Conservation (phyloP, 116 monocot genomes). For the Papilionanthe hybrid region DNA sequence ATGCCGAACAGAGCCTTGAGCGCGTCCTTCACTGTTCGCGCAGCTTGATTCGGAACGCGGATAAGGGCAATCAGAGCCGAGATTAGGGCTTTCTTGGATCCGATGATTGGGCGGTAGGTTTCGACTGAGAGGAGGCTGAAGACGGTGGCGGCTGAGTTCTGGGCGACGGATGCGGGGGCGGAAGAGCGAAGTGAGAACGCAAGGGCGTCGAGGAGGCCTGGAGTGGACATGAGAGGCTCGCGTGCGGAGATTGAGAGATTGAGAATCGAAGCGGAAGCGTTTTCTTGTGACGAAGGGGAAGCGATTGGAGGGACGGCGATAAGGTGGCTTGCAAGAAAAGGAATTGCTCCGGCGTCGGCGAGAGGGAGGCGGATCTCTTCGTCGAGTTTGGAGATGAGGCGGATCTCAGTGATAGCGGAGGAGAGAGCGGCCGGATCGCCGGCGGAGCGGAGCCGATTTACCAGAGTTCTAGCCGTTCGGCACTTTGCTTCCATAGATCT, state of each 20-base stretch:
- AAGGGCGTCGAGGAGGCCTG: conserved; percentile 54
- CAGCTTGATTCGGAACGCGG: conserved; percentile 10
- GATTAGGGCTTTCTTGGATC: conserved; percentile 34
- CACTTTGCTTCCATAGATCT: conserved; percentile 46
- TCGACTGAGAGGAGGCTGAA: conserved; percentile 74
- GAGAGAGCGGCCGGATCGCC: conserved; percentile 12
- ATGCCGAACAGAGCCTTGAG: conserved; percentile 71
- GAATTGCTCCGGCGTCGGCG: conserved; percentile 39
- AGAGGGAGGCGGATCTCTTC: conserved; percentile 35
- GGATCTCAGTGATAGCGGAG: conserved; percentile 43
- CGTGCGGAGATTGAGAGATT: conserved; percentile 60
- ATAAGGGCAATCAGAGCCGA: conserved; percentile 37
- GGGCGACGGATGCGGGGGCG: conserved; percentile 22
- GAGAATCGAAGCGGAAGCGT: conserved; percentile 63
- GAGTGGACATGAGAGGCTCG: conserved; percentile 60
- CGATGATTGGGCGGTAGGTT: conserved; percentile 59
- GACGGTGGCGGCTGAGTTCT: conserved; percentile 59
- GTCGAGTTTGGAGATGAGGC: conserved; percentile 61
- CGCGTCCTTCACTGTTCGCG: conserved; percentile 58
- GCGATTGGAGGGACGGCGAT: not conserved
- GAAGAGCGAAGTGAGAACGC: conserved; percentile 26
- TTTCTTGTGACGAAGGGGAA: conserved; percentile 19
- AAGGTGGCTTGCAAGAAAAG: conserved; percentile 35
- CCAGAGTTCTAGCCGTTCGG: conserved; percentile 37
- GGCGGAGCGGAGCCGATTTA: conserved; percentile 22